Conservation (phyloP, 345 rosid genomes). For the Microthlaspi erraticum region DNA sequence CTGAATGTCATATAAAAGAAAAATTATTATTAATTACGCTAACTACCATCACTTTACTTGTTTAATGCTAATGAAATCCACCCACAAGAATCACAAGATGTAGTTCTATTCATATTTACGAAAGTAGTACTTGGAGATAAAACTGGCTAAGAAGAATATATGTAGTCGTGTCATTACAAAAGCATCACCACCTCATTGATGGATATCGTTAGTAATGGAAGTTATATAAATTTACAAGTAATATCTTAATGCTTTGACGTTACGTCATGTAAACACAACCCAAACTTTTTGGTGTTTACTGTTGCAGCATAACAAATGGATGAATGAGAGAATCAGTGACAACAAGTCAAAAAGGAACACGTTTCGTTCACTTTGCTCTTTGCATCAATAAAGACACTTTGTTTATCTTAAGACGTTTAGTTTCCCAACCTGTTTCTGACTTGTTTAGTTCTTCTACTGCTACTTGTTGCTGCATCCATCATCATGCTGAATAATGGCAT, state of each 20-base stretch:
- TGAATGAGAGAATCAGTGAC: conserved; percentile 54
- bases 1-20: neutral
- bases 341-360: conserved; percentile 28
- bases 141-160: conserved; percentile 6
- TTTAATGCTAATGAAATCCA: neutral
- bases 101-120: neutral
- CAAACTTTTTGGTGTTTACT: conserved; percentile 23
- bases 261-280: conserved; percentile 17
- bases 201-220: neutral
- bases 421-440: neutral
- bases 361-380: conserved; percentile 10
- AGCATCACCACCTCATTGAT: neutral
- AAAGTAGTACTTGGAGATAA: no score
- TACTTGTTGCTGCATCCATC: conserved; percentile 28
- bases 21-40: neutral
- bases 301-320: conserved; percentile 58
- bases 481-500: neutral
- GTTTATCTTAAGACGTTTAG: neutral
- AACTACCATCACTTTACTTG: neutral
- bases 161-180: neutral
- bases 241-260: conserved; percentile 13
- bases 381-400: neutral
- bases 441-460: conserved; percentile 25
- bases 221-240: conserved; percentile 10
- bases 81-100: neutral